These are phyloP conservation scores for Neocucurbitaria cava DNA, from an alignment of 2,329 filamentous ascomycete species.

Conservation along the genomic window DNA sequence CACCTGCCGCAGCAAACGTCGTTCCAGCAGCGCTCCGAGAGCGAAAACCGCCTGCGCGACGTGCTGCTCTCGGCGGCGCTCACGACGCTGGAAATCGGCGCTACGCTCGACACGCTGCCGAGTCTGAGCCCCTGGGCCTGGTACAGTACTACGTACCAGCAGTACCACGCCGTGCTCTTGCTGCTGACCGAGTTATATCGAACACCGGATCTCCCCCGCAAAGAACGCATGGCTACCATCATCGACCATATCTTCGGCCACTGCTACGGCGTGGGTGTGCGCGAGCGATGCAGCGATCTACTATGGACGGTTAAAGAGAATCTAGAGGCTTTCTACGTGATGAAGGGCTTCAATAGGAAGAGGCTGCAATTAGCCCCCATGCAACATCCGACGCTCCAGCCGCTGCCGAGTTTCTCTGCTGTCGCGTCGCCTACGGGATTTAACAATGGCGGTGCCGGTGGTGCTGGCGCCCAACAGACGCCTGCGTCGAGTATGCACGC, in stretches of 20 bases:
- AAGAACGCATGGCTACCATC: constrained; percentile 48
- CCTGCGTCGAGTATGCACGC: constrained; percentile 20
- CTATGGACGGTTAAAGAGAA: constrained; percentile 49
- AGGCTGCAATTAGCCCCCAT: constrained; percentile 27
- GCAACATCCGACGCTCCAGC: constrained; percentile 39
- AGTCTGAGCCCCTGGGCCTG: constrained; percentile 44
- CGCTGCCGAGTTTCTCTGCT: constrained; percentile 24
- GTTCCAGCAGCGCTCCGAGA: constrained; percentile 42
- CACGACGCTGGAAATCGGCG: constrained; percentile 48
- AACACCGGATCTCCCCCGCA: constrained; percentile 42
- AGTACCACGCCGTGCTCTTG: constrained; percentile 47
- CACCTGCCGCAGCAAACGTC: constrained; percentile 47
- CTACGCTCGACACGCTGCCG: constrained; percentile 48
- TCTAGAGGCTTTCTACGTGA: constrained; percentile 48
- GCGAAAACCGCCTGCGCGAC: constrained; percentile 46
- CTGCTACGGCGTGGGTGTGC: constrained; percentile 46
- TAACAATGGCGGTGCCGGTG: not conserved
- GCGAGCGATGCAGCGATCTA: constrained; percentile 44
- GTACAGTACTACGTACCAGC: constrained; percentile 49
- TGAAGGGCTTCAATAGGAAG: constrained; percentile 47
- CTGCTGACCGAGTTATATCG: constrained; percentile 49
- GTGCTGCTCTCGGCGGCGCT: constrained; percentile 46
- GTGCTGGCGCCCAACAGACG: not conserved
- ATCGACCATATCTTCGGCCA: constrained; percentile 50
- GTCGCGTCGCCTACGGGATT: constrained; percentile 10